Conservation (phyloP, 2,329 filamentous ascomycete species). For the Aureobasidium zeae region DNA sequence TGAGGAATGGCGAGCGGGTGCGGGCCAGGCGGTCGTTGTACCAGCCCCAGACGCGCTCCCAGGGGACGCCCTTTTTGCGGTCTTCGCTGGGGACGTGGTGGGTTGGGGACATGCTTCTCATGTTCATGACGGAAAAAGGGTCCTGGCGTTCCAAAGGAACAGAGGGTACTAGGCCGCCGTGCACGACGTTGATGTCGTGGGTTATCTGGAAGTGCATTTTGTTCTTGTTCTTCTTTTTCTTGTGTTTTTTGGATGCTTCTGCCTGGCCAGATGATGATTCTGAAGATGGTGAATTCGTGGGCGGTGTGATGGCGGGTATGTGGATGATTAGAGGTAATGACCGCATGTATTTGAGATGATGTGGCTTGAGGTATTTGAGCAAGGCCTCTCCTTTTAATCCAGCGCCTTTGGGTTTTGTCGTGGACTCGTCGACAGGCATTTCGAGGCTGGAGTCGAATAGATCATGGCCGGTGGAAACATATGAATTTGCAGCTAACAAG, state of each 20-base stretch:
- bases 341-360: conserved; percentile 27
- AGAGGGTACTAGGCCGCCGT: conserved; percentile 75
- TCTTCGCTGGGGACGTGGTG: conserved; percentile 49
- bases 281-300: not conserved
- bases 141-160: conserved; percentile 62
- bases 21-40: conserved; percentile 13
- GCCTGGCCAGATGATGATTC: not conserved
- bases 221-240: conserved; percentile 4
- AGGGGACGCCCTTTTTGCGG: conserved; percentile 47
- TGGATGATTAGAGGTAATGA: conserved; percentile 31
- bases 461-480: conserved; percentile 2
- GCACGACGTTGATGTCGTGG: conserved; percentile 57
- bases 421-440: not conserved
- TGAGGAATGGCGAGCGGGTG: not conserved
- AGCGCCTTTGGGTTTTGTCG: conserved; percentile 3
- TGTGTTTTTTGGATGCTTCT: not conserved
- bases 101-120: conserved; percentile 65
- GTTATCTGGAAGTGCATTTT: conserved; percentile 10
- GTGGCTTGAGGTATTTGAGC: conserved; percentile 17
- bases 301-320: conserved; percentile 21
- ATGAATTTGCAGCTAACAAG: conserved; percentile 41
- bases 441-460: conserved; percentile 13
- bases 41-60: conserved; percentile 47
- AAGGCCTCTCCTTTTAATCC: conserved; percentile 12
- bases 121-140: conserved; percentile 79